Conservation (phyloP, 2,329 filamentous ascomycete genomes). For the Aspergillus aculeatinus region DNA sequence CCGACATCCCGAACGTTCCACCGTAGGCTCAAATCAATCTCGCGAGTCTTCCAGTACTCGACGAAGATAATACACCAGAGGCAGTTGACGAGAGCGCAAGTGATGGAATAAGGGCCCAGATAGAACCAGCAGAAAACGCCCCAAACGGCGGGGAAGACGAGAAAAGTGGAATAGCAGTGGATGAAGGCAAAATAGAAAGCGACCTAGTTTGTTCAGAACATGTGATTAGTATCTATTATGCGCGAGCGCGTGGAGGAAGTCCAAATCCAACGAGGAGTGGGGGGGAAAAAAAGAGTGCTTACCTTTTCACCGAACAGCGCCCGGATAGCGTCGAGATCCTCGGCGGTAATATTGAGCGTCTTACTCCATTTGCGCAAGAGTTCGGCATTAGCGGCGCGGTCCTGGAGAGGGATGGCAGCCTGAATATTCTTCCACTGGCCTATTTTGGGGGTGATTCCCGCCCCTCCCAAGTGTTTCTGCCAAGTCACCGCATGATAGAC, state of each 20-base stretch:
- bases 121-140: conserved; percentile 76
- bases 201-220: conserved; percentile 50
- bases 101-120: conserved; percentile 77
- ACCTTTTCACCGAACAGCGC: conserved; percentile 73
- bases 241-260: too few relatives aligned
- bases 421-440: conserved; percentile 70
- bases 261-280: not conserved
- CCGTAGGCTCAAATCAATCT: conserved; percentile 78
- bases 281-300: not conserved
- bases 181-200: conserved; percentile 96
- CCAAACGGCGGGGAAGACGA: conserved; percentile 76
- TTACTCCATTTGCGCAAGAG: conserved; percentile 74
- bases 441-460: conserved; percentile 67
- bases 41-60: conserved; percentile 95
- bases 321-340: conserved; percentile 73
- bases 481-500: conserved; percentile 83
- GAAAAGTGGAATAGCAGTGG: conserved; percentile 83
- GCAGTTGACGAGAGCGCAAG: conserved; percentile 81
- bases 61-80: conserved; percentile 88
- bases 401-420: conserved; percentile 68
- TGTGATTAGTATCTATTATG: not conserved
- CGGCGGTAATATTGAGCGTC: conserved; percentile 60
- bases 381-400: conserved; percentile 70
- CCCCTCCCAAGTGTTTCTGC: conserved; percentile 71
- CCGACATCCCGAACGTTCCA: conserved; percentile 89